Conservation (phyloP, 129 eudicot genomes). For the Saposhnikovia divaricata region DNA sequence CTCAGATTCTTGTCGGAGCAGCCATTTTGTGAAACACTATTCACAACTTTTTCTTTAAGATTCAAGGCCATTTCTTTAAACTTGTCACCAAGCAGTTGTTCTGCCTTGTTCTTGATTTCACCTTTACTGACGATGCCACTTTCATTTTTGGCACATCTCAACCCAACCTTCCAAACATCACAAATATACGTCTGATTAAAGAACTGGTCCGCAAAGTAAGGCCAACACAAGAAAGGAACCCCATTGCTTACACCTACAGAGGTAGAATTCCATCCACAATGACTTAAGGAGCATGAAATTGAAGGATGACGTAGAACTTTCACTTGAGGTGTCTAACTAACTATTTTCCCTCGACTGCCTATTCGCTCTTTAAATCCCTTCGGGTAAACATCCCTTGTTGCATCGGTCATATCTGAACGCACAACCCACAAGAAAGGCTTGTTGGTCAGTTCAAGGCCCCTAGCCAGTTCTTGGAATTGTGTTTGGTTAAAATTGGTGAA, state of each 20-base stretch:
- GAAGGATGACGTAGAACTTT: slow-evolving; percentile 48
- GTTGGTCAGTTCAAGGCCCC: slow-evolving; percentile 28
- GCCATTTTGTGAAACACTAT: slow-evolving; percentile 18
- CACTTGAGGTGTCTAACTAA: slow-evolving; percentile 61
- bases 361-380: slow-evolving; percentile 36
- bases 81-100: slow-evolving; percentile 27
- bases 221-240: slow-evolving; percentile 67
- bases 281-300: slow-evolving; percentile 55
- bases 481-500: slow-evolving; percentile 13
- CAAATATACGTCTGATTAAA: slow-evolving; percentile 43
- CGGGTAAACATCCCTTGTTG: slow-evolving; percentile 16
- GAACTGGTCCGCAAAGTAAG: slow-evolving; percentile 62
- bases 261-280: slow-evolving; percentile 81
- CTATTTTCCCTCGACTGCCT: slow-evolving; percentile 32
- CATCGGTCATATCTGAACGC: slow-evolving; percentile 14
- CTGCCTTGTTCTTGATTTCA: slow-evolving; percentile 45
- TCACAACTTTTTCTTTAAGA: slow-evolving; percentile 19
- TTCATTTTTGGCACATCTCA: slow-evolving; percentile 36
- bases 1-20: slow-evolving; percentile 31
- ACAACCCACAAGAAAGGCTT: slow-evolving; percentile 39
- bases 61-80: slow-evolving; percentile 28
- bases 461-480: slow-evolving; percentile 26
- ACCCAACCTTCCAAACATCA: slow-evolving; percentile 52
- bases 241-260: slow-evolving; percentile 59
- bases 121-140: slow-evolving; percentile 29